Evolutionary conservation across 495 filamentous ascomycete genomes (phyloP).

Genomic region (Chaetomium fimeti): DNA sequence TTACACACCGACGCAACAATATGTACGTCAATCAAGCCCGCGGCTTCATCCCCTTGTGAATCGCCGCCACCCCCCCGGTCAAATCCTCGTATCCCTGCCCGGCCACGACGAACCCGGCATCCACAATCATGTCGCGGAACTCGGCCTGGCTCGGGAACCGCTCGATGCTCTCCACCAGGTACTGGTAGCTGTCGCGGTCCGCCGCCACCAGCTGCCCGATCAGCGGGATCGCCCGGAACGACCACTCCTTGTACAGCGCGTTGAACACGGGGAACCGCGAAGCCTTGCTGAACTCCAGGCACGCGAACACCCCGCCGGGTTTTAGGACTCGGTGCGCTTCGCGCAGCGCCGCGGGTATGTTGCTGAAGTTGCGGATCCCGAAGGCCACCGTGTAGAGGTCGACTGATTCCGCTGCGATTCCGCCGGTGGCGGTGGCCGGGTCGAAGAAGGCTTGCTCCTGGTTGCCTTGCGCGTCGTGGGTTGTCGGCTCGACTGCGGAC

Average conservation of each 20-base stretch:
- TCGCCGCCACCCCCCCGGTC: slow-evolving; percentile 86
- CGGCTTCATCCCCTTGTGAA: slow-evolving; percentile 96
- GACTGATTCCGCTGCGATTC: slow-evolving; percentile 56
- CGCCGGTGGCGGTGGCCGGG: slow-evolving; percentile 37
- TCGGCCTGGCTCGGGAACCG: slow-evolving; percentile 80
- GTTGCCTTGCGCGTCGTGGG: slow-evolving; percentile 8
- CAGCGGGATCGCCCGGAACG: slow-evolving; percentile 87
- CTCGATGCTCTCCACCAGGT: slow-evolving; percentile 97
- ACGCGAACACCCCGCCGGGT: slow-evolving; percentile 94
- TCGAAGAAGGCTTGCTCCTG: slow-evolving; percentile 24
- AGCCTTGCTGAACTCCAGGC: slow-evolving; percentile 91
- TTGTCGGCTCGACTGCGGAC: slow-evolving; percentile 9
- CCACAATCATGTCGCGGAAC: slow-evolving; percentile 82
- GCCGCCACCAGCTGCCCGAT: slow-evolving; percentile 95
- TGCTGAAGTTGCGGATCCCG: slow-evolving; percentile 93
- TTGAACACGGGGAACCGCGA: slow-evolving; percentile 66
- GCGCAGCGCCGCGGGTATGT: slow-evolving; percentile 72
- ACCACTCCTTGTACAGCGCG: slow-evolving; percentile 92
- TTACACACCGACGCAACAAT: too few species aligned
- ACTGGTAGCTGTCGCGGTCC: slow-evolving; percentile 95
- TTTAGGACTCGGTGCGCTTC: slow-evolving; percentile 87
- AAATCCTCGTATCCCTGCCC: slow-evolving; percentile 83
- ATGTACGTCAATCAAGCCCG: slow-evolving; percentile 39
- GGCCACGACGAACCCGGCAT: slow-evolving; percentile 82
- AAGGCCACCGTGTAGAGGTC: slow-evolving; percentile 98